Conservation (phyloP, 1,284 basidiomycete species). For the Mycosarcoma maydis region DNA sequence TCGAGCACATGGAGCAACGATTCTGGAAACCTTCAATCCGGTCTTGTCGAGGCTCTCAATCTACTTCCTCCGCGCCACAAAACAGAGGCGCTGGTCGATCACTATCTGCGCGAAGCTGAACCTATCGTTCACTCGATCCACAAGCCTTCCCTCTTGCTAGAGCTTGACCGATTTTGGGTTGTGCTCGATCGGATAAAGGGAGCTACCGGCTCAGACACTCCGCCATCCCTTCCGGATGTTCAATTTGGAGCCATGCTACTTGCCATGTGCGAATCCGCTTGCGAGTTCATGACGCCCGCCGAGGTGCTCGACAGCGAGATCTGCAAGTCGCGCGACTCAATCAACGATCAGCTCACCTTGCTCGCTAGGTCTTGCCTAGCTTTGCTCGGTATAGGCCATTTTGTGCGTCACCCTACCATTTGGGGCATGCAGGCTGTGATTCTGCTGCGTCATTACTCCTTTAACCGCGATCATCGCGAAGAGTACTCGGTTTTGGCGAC, state of each 20-base stretch:
- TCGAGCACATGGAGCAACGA: neutral
- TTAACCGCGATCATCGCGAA: slow-evolving; percentile 41
- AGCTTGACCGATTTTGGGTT: slow-evolving; percentile 34
- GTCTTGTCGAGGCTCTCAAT: slow-evolving; percentile 15
- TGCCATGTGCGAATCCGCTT: slow-evolving; percentile 39
- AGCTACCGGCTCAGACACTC: neutral
- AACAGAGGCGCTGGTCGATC: slow-evolving; percentile 26
- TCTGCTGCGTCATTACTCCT: slow-evolving; percentile 38
- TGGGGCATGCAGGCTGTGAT: slow-evolving; percentile 44
- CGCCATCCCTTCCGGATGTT: slow-evolving; percentile 16
- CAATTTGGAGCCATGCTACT: slow-evolving; percentile 42
- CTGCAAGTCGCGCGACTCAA: slow-evolving; percentile 22
- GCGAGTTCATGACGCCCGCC: slow-evolving; percentile 44
- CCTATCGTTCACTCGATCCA: slow-evolving; percentile 37
- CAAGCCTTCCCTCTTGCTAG: slow-evolving; percentile 22
- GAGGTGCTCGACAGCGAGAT: slow-evolving; percentile 45
- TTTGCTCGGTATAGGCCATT: slow-evolving; percentile 28
- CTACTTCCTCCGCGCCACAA: slow-evolving; percentile 32
- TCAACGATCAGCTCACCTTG: slow-evolving; percentile 26
- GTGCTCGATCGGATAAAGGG: slow-evolving; percentile 8
- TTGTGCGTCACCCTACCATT: slow-evolving; percentile 35
- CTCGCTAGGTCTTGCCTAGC: slow-evolving; percentile 15
- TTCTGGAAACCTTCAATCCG: neutral
- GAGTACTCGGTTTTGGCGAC: slow-evolving; percentile 27
- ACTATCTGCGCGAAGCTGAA: slow-evolving; percentile 41